Percentiles rank a stretch among this genome's conserved stretches.
Conservation (phyloP, 2,329 filamentous ascomycete genomes). For the Helotiales sp. region DNA sequence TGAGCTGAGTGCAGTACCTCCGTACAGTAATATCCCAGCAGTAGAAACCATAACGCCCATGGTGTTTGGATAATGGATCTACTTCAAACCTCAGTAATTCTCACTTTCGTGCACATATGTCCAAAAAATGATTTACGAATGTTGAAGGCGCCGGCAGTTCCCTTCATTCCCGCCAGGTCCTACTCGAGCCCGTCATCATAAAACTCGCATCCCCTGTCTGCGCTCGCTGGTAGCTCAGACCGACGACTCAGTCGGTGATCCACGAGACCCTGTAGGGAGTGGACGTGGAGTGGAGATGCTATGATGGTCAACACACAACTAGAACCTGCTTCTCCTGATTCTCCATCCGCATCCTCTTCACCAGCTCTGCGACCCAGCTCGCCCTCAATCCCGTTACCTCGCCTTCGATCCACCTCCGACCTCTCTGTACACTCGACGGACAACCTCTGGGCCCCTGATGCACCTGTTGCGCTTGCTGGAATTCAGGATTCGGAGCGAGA, state of each 20-base stretch:
- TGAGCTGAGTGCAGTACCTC: background rate
- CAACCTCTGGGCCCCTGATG: slow-evolving; percentile 35
- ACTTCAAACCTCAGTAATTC: no score
- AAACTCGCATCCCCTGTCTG: slow-evolving; percentile 11
- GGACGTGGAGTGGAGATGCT: slow-evolving; percentile 5
- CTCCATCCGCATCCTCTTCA: slow-evolving; percentile 3
- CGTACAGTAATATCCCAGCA: slow-evolving; percentile 10
- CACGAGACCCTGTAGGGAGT: slow-evolving; percentile 3
- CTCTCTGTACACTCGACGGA: slow-evolving; percentile 23
- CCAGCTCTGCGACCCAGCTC: slow-evolving; percentile 3
- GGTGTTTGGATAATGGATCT: no score
- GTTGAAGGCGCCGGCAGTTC: background rate
- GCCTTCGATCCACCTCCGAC: slow-evolving; percentile 27
- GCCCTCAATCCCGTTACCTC: slow-evolving; percentile 10
- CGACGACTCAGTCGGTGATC: slow-evolving; percentile 9
- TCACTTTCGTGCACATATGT: background rate
- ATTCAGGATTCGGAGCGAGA: slow-evolving; percentile 27
- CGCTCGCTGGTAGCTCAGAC: slow-evolving; percentile 3
- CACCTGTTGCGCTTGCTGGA: slow-evolving; percentile 31
- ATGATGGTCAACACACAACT: background rate
- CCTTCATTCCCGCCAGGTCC: background rate
- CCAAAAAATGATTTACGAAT: background rate
- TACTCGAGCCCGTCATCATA: background rate
- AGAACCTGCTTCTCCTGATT: slow-evolving; percentile 10
- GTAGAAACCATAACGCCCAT: background rate